Base-by-base conservation (phyloP, 352 stramenopile genomes). In the Globisporangium heterothallicum region DNA sequence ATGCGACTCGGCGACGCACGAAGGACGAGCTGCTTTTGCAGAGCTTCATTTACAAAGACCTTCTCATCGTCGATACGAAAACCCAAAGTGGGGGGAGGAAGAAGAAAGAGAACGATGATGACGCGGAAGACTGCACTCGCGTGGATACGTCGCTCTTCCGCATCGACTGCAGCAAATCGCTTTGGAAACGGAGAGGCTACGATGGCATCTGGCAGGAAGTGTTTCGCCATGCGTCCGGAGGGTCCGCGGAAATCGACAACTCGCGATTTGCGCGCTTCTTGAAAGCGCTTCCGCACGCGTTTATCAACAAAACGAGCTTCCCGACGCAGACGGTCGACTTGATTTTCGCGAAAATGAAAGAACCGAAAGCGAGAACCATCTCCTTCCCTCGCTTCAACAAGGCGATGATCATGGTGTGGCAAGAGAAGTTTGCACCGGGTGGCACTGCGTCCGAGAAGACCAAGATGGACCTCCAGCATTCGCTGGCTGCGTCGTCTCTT, bases 301-400 rank as follows among this genome's bases (percentile, higher is more conserved):
- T 90, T 25, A 73, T 90, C 25, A 66, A 85, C 56, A 77, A 79
- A 43, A 66, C 61, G 16, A 59, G 64, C 12, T 90, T 87, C 41
- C 68, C 77, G 13, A 61, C 64, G 22, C 76, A 88, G 35, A 76
- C 64, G 3, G 61, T 70, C 0, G 79, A 90, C 36, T 42, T 87
- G 13, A 74, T 86, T 16, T 90, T 90, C 32, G 61, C 71, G 3
- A 87, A 88, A 44, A 84, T 88, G 72, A 87, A 88, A 34, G 77
- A 90, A 8, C 79, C 77, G 0, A 86, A 86, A 46, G 63, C 77
- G 7, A 64, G 78, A 19, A 70, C 69, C 0, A 84, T 90, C 10
- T 68, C 72, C 7, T 88, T 87, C 19, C 41, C 50, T 0, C 67
- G 72, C 35, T 90, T 88, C 49, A 88, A 73, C 61, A 80, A 72